These are phyloP conservation scores for Lentinula boryana DNA, from an alignment of 768 basidiomycete species.

Conservation along the genomic window DNA sequence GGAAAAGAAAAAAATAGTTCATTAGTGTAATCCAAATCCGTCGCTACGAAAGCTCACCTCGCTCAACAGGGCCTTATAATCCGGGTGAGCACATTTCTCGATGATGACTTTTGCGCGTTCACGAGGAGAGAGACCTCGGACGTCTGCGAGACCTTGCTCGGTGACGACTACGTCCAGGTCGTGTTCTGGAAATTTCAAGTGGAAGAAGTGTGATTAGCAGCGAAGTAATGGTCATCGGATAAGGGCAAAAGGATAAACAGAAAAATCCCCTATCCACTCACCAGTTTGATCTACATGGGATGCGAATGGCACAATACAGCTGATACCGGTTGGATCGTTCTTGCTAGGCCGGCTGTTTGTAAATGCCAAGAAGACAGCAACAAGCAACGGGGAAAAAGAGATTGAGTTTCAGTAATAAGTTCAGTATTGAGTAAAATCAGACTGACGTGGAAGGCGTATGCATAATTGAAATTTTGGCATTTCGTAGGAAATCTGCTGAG, in stretches of 20 bases:
- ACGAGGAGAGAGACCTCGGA: conserved; percentile 39
- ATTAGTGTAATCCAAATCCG: too few species aligned
- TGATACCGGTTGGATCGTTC: conserved; percentile 42
- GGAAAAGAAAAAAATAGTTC: not conserved
- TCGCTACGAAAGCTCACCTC: conserved; percentile 21
- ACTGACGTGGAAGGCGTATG: conserved; percentile 38
- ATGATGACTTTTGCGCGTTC: conserved; percentile 42
- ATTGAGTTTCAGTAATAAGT: not conserved
- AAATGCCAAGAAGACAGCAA: too few species aligned
- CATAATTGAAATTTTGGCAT: conserved; percentile 46
- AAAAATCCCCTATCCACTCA: conserved; percentile 12
- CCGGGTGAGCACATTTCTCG: conserved; percentile 41
- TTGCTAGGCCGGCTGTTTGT: conserved; percentile 33
- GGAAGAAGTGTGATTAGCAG: too few species aligned
- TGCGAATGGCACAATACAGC: conserved; percentile 43
- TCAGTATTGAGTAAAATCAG: not conserved
- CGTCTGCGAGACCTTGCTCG: conserved; percentile 43
- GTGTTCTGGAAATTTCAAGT: conserved; percentile 26
- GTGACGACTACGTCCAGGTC: conserved; percentile 43
- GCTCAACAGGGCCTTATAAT: conserved; percentile 34
- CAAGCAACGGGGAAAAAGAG: not conserved
- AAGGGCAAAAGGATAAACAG: not conserved
- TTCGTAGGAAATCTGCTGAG: conserved; percentile 42
- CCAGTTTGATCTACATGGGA: conserved; percentile 45
- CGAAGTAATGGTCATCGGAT: too few species aligned